Percentiles rank a stretch among this genome's conserved stretches.
Conservation (phyloP, 441 rosid genomes). For the Arabidopsis lyrata region DNA sequence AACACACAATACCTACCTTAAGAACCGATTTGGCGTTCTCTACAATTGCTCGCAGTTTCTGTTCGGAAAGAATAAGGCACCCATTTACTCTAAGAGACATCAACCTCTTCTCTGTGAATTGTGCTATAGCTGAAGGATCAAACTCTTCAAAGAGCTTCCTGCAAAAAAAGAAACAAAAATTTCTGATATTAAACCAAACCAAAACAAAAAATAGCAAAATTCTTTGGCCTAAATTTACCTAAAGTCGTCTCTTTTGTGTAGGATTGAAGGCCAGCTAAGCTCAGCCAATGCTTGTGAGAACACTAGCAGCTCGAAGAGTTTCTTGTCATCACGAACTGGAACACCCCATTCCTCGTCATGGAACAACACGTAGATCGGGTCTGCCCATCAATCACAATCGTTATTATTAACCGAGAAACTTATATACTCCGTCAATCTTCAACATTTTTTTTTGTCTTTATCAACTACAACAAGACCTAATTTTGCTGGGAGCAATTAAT, state of each 20-base stretch:
- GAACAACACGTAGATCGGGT: constrained; percentile 67
- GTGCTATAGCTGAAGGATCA: constrained; percentile 65
- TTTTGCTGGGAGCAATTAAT: constrained; percentile 26
- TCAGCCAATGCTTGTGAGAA: constrained; percentile 93
- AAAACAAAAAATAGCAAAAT: background rate
- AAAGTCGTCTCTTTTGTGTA: constrained; percentile 66
- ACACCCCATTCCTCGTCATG: constrained; percentile 94
- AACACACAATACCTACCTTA: constrained; percentile 53
- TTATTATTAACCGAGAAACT: constrained; percentile 1
- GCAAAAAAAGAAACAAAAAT: constrained; percentile 17
- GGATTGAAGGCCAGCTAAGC: constrained; percentile 83
- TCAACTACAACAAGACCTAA: constrained; percentile 34
- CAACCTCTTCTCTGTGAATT: constrained; percentile 76
- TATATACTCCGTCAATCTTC: constrained; percentile 15
- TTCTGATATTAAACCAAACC: background rate
- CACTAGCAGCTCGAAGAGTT: constrained; percentile 84
- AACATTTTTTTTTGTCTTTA: constrained; percentile 15
- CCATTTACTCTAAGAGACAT: constrained; percentile 69
- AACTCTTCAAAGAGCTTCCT: constrained; percentile 83
- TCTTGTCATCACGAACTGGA: constrained; percentile 75
- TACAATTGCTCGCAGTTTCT: constrained; percentile 79
- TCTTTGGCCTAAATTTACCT: constrained; percentile 48
- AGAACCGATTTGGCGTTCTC: constrained; percentile 74
- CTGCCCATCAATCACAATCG: constrained; percentile 47
- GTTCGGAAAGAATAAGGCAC: constrained; percentile 71